Percentiles rank a stretch among this genome's conserved stretches.
These are phyloP conservation scores for Colletotrichum sp. DNA, from an alignment of 2,329 filamentous ascomycete genomes.

Conservation along the genomic window DNA sequence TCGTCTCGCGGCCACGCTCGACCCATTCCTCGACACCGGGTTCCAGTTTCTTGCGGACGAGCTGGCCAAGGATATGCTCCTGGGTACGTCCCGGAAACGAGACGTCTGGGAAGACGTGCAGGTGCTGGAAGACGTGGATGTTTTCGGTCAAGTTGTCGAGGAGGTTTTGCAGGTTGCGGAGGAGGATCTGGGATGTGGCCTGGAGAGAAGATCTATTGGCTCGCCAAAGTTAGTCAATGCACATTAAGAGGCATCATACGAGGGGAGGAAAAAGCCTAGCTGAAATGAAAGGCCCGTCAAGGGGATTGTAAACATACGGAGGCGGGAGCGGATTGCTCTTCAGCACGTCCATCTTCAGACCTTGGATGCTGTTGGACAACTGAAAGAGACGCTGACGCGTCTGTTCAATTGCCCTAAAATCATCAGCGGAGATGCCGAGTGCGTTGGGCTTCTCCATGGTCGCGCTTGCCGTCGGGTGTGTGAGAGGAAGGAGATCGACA, in stretches of 20 bases:
- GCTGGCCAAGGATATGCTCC: slow-evolving; percentile 67
- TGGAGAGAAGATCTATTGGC: slow-evolving; percentile 71
- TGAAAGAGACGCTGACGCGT: slow-evolving; percentile 72
- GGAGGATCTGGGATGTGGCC: slow-evolving; percentile 73
- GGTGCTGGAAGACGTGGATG: slow-evolving; percentile 68
- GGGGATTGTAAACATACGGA: slow-evolving; percentile 53
- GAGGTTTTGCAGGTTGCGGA: slow-evolving; percentile 71
- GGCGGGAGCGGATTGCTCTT: slow-evolving; percentile 70
- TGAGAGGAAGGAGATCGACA: not conserved
- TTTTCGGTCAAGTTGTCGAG: slow-evolving; percentile 70
- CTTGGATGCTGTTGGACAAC: slow-evolving; percentile 71
- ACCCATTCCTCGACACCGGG: slow-evolving; percentile 78
- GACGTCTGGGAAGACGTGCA: slow-evolving; percentile 78
- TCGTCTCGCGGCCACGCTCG: slow-evolving; percentile 61
- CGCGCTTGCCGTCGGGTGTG: not conserved
- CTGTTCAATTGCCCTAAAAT: slow-evolving; percentile 73
- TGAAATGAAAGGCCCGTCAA: not conserved
- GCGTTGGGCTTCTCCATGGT: slow-evolving; percentile 15
- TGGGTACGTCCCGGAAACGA: slow-evolving; percentile 75
- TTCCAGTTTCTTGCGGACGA: slow-evolving; percentile 85
- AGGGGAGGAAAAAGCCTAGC: not conserved
- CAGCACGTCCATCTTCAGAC: slow-evolving; percentile 65
- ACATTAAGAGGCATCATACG: not conserved
- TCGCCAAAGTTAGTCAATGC: not conserved
- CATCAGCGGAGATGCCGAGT: slow-evolving; percentile 60